A percentile compares a stretch with the other conserved stretches of the same genome.
Conservation (phyloP, 75 land plant genomes). For the Ceratopteris richardii region DNA sequence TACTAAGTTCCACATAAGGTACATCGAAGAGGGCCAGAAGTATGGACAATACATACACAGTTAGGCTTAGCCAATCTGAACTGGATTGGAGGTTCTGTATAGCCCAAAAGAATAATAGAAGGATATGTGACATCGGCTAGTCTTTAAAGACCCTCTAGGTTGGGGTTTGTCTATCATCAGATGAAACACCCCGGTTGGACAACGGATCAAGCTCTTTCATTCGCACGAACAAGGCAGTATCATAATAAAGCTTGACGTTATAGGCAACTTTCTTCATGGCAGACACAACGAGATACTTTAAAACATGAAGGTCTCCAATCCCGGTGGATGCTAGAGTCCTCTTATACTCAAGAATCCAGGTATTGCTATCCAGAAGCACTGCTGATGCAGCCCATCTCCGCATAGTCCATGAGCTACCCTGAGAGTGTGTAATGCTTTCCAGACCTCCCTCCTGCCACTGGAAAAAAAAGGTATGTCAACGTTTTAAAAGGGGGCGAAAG, state of each 20-base stretch:
- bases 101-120: no score
- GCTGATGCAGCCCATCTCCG: constrained; percentile 36
- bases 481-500: not conserved
- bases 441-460: constrained; percentile 57
- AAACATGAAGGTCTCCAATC: not conserved
- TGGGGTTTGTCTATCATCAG: no score
- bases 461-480: not conserved
- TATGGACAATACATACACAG: no score
- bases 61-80: no score
- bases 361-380: constrained; percentile 46
- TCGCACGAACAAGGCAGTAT: not conserved
- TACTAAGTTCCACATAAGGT: no score
- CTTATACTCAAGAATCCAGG: constrained; percentile 51
- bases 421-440: constrained; percentile 9
- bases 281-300: not conserved
- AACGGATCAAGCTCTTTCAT: not conserved
- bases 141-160: no score
- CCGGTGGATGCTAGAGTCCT: not conserved
- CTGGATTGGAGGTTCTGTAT: no score
- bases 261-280: no score
- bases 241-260: not conserved
- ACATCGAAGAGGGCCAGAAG: no score
- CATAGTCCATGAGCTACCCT: constrained; percentile 44
- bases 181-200: no score
- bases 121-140: no score